Evolutionary conservation across 768 basidiomycete species (phyloP).

Genomic region (Inosperma sp.): DNA sequence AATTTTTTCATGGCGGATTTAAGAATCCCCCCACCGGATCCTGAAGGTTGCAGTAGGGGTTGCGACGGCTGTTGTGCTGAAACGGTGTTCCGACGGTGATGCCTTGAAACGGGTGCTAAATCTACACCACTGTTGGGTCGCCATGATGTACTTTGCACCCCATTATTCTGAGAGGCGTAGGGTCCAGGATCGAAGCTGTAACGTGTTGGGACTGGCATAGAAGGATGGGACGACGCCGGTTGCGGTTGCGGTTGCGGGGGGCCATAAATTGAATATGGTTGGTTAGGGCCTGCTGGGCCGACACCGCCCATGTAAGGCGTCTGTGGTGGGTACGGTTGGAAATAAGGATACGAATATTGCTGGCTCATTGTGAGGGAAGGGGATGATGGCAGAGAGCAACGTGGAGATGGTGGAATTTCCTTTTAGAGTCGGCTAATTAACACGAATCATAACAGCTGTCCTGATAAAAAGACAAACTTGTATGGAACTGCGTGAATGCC

Average conservation of each 20-base stretch:
- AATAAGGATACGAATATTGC: slow-evolving; percentile 39
- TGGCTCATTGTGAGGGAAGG: slow-evolving; percentile 28
- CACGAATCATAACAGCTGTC: background rate
- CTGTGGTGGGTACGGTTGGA: slow-evolving; percentile 40
- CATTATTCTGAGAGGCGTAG: too few species aligned
- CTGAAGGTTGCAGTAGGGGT: slow-evolving; percentile 12
- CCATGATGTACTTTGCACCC: too few species aligned
- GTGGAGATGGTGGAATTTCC: slow-evolving; percentile 25
- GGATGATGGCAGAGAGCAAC: slow-evolving; percentile 5
- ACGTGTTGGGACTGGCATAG: slow-evolving; percentile 20
- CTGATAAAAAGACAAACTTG: too few species aligned
- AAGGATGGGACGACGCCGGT: slow-evolving; percentile 20
- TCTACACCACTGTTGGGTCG: slow-evolving; percentile 12
- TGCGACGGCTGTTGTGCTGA: background rate
- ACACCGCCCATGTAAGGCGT: slow-evolving; percentile 35
- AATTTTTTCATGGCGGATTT: slow-evolving; percentile 58
- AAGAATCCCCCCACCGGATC: slow-evolving; percentile 28
- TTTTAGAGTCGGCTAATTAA: slow-evolving; percentile 19
- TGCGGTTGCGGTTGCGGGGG: slow-evolving; percentile 22
- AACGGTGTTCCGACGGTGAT: slow-evolving; percentile 32
- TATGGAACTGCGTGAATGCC: too few species aligned
- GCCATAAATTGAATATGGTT: background rate
- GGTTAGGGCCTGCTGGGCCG: slow-evolving; percentile 16
- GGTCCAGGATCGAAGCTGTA: slow-evolving; percentile 31
- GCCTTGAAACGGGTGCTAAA: slow-evolving; percentile 13